phyloP scores from a whole-genome alignment of 1,139 yeast species.

The Taphrina betulina region DNA sequence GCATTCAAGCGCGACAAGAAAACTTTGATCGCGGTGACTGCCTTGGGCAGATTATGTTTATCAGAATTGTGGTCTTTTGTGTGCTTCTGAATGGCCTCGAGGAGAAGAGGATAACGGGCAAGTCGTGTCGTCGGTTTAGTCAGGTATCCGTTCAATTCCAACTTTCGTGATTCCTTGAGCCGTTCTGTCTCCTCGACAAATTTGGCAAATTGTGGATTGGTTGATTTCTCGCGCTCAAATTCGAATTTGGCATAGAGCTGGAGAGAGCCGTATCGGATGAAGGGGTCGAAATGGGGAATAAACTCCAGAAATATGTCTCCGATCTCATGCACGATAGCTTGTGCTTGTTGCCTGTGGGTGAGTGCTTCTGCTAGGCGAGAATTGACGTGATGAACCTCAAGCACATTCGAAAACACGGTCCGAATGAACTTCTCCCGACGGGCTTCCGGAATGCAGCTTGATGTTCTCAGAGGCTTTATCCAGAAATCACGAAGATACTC shows the following conservation, averaged over 20 bases:
- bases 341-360: slow-evolving; percentile 81
- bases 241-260: slow-evolving; percentile 94
- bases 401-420: slow-evolving; percentile 86
- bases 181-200: slow-evolving; percentile 90
- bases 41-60: slow-evolving; percentile 65
- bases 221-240: slow-evolving; percentile 89
- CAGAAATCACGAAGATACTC: slow-evolving; percentile 92
- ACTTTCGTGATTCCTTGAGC: slow-evolving; percentile 82
- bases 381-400: slow-evolving; percentile 81
- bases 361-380: slow-evolving; percentile 83
- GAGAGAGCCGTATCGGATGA: slow-evolving; percentile 90
- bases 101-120: slow-evolving; percentile 84
- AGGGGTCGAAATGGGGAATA: slow-evolving; percentile 86
- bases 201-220: slow-evolving; percentile 83
- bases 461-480: slow-evolving; percentile 83
- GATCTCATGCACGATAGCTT: slow-evolving; percentile 78
- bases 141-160: slow-evolving; percentile 87
- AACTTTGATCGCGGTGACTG: slow-evolving; percentile 72
- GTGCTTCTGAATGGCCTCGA: slow-evolving; percentile 78
- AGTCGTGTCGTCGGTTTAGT: slow-evolving; percentile 96
- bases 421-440: slow-evolving; percentile 88
- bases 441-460: slow-evolving; percentile 80
- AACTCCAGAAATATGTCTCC: slow-evolving; percentile 85
- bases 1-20: slow-evolving; percentile 77
- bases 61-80: slow-evolving; percentile 77